Conservation (phyloP, 306 rosid species). For the Pterocarpus santalinus region DNA sequence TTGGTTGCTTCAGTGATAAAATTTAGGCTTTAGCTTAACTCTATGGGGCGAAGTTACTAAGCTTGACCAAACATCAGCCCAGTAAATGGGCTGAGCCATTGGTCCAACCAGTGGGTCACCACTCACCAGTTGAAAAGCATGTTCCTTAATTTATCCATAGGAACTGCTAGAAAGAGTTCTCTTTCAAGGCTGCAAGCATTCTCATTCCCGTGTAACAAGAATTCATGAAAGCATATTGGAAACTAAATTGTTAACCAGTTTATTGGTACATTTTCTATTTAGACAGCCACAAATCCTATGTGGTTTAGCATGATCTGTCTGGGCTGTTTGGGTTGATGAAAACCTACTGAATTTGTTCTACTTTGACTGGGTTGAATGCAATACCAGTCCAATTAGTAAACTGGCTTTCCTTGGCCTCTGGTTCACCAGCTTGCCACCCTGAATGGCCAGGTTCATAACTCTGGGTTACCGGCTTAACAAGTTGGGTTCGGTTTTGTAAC, state of each 20-base stretch:
- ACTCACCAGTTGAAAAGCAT: background rate
- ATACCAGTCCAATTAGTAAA: conserved; percentile 14
- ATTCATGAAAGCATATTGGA: background rate
- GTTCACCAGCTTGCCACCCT: background rate
- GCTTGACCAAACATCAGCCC: background rate
- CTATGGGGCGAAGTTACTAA: conserved; percentile 20
- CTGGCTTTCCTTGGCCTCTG: background rate
- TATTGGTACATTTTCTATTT: background rate
- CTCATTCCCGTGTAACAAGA: background rate
- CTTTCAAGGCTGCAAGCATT: background rate
- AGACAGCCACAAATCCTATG: background rate
- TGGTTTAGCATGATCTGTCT: background rate
- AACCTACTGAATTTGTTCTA: background rate
- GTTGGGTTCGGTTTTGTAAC: background rate
- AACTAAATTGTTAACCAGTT: background rate
- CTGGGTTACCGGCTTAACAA: background rate
- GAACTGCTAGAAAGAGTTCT: background rate
- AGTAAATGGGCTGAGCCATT: background rate
- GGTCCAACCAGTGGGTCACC: background rate
- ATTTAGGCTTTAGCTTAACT: conserved; percentile 22
- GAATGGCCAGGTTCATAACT: background rate
- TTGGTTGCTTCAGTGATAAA: conserved; percentile 31
- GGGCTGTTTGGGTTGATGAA: background rate
- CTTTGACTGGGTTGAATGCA: background rate
- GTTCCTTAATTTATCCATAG: background rate